Base-by-base conservation (phyloP, 2,329 filamentous ascomycete species). In the Didymella keratinophila region DNA sequence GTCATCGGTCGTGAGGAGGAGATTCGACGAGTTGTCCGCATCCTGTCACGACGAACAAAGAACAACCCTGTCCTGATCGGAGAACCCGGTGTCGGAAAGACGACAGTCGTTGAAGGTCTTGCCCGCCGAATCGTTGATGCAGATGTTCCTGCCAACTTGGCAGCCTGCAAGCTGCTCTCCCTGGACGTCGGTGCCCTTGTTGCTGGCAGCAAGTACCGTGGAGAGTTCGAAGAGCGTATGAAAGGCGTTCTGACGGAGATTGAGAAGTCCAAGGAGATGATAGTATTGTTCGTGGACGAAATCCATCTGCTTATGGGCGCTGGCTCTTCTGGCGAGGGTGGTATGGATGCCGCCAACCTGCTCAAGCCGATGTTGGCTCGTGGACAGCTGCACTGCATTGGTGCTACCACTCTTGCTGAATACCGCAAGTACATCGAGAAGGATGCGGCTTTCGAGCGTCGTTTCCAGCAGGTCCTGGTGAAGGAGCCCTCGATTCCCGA, bases 391-490 rank as follows among this genome's bases (percentile, higher is more conserved):
- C 95, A 99, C 83, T 99, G 95, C 74, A 98, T 99, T 64, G 95
- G 95, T 78, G 95, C 95, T 6, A 99, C 95, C 2, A 99, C 95
- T 1, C 85, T 99, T 58, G 87, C 88, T 61, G 95, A 99, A 77
- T 99, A 99, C 80, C 88, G 95, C 73, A 99, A 99, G 78, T 98
- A 99, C 79, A 97, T 99, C 64, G 95, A 99, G 78, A 99, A 99
- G 80, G 95, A 99, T 71, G 91, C 92, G 44, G 95, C 95, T 45
- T 99, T 99, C 76, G 95, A 99, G 79, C 92, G 95, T 78, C 91
- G 95, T 78, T 99, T 99, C 85, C 95, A 99, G 78, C 95, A 99
- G 78, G 95, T 99, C 37, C 79, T 99, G 43, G 94, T 98, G 76
- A 97, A 97, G 81, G 95, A 99, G 76, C 95, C 95, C 2, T 84